phyloP scores from a whole-genome alignment of 1,139 yeast species.

The Hansenula sp. region DNA sequence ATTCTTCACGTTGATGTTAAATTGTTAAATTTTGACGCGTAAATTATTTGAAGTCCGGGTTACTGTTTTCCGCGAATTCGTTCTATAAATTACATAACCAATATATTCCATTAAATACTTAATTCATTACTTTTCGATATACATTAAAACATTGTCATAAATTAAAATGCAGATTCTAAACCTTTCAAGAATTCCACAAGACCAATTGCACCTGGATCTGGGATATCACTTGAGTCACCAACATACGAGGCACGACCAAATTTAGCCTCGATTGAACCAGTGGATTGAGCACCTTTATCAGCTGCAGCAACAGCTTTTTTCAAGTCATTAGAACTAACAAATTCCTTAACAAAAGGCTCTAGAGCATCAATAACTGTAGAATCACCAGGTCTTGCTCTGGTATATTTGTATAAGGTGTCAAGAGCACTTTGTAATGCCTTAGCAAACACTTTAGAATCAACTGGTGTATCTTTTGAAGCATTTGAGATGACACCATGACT shows the following conservation, averaged over 20 bases:
- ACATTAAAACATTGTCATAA: neutral
- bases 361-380: conserved; percentile 85
- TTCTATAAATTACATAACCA: neutral
- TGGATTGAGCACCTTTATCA: conserved; percentile 66
- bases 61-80: neutral
- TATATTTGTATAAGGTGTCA: conserved; percentile 67
- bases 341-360: conserved; percentile 75
- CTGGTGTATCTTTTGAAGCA: conserved; percentile 25
- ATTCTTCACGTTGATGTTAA: neutral
- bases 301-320: conserved; percentile 65
- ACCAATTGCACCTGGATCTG: conserved; percentile 95
- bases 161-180: conserved; percentile 20
- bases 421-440: conserved; percentile 47
- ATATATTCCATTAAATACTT: neutral
- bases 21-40: neutral
- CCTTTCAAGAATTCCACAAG: conserved; percentile 66
- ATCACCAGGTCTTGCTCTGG: conserved; percentile 87
- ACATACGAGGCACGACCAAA: conserved; percentile 95
- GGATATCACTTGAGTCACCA: conserved; percentile 48
- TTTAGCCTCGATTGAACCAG: conserved; percentile 72
- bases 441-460: conserved; percentile 35
- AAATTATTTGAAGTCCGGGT: neutral
- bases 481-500: conserved; percentile 42
- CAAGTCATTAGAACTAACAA: conserved; percentile 46
- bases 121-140: neutral